These are phyloP conservation scores for Pseudoscleropodium purum DNA, from an alignment of 225 moss, liverwort and hornwort species.

Conservation along the genomic window DNA sequence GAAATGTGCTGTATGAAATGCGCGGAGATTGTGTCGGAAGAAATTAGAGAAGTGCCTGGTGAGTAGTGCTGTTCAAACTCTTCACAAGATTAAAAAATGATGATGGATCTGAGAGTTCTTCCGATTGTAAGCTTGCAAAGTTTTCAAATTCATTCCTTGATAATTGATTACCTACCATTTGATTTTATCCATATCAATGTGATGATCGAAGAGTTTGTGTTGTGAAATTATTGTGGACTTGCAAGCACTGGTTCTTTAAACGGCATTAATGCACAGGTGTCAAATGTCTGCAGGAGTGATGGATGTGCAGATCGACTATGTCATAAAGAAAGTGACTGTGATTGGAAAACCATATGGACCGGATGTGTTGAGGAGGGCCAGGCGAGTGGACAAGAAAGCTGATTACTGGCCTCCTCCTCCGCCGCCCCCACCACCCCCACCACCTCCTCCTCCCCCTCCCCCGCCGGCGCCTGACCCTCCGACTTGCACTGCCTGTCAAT, in stretches of 20 bases:
- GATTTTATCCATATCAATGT: not conserved
- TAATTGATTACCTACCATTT: not conserved
- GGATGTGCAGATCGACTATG: slow-evolving; percentile 22
- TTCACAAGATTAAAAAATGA: not conserved
- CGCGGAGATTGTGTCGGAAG: slow-evolving; percentile 36
- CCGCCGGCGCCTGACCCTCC: not conserved
- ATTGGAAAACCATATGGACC: slow-evolving; percentile 31
- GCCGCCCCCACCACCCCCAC: not conserved
- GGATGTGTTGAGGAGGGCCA: slow-evolving; percentile 26
- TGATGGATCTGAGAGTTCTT: not conserved
- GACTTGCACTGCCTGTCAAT: slow-evolving; percentile 6
- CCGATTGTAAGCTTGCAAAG: not conserved
- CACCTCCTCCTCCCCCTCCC: not conserved
- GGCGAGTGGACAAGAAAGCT: slow-evolving; percentile 32
- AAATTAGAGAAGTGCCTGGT: slow-evolving; percentile 41
- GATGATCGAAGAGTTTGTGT: not conserved
- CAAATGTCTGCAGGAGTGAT: slow-evolving; percentile 16
- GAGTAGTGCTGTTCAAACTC: not conserved
- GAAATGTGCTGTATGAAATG: slow-evolving; percentile 43
- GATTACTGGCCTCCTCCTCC: slow-evolving; percentile 24
- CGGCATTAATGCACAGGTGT: not conserved
- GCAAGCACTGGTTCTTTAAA: not conserved
- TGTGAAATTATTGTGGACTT: not conserved
- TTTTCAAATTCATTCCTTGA: not conserved
- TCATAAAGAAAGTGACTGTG: slow-evolving; percentile 30